These are phyloP conservation scores for Hericium coralloides DNA, from an alignment of 768 basidiomycete genomes.

Conservation along the genomic window DNA sequence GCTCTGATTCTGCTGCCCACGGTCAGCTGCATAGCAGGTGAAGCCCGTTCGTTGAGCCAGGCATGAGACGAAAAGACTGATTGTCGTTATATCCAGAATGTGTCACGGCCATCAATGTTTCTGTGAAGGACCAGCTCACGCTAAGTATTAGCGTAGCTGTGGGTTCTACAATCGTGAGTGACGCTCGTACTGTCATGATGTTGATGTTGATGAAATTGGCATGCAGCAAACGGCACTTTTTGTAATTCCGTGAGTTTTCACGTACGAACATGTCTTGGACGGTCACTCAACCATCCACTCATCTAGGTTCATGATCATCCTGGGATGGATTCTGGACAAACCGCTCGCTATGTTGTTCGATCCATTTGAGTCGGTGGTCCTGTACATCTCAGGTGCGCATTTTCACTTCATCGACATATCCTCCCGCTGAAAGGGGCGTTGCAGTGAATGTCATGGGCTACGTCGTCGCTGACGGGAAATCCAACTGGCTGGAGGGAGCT, in stretches of 20 bases:
- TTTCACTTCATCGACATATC: background rate
- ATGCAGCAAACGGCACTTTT: conserved; percentile 64
- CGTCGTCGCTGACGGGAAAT: conserved; percentile 77
- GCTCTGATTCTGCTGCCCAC: conserved; percentile 83
- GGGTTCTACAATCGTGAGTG: conserved; percentile 62
- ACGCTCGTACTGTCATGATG: background rate
- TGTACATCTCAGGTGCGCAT: conserved; percentile 38
- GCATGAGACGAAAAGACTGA: background rate
- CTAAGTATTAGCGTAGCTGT: conserved; percentile 81
- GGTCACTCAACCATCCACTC: background rate
- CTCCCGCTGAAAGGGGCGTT: background rate
- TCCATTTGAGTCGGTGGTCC: conserved; percentile 63
- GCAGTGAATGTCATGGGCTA: conserved; percentile 63
- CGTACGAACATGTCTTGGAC: background rate
- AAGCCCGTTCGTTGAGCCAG: background rate
- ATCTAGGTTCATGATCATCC: conserved; percentile 57
- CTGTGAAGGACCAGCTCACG: conserved; percentile 74
- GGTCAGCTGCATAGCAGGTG: conserved; percentile 73
- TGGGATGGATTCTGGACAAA: conserved; percentile 77
- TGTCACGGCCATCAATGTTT: conserved; percentile 84
- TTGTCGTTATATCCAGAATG: conserved; percentile 44
- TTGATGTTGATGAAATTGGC: background rate
- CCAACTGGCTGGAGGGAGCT: conserved; percentile 88
- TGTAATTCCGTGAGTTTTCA: conserved; percentile 44
- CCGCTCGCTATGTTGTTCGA: conserved; percentile 80